Conservation (phyloP, 305 asterid genomes). For the Rubia occidens region DNA sequence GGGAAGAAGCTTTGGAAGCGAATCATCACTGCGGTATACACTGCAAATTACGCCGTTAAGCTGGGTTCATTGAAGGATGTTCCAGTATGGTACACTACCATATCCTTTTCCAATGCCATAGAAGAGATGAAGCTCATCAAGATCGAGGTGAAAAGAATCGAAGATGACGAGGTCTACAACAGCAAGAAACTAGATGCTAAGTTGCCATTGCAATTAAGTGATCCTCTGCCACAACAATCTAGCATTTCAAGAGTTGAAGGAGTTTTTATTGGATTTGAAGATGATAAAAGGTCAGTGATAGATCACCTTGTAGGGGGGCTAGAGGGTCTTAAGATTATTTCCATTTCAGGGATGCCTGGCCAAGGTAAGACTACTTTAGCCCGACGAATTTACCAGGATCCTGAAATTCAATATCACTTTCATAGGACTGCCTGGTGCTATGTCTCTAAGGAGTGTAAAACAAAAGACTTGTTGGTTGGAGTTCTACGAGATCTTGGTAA, state of each 20-base stretch:
- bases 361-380: conserved; percentile 22
- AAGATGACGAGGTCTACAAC: not conserved
- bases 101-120: not conserved
- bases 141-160: not conserved
- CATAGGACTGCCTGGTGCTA: conserved; percentile 11
- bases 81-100: conserved; percentile 5
- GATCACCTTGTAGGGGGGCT: conserved; percentile 18
- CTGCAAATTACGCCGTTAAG: conserved; percentile 15
- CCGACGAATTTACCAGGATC: not conserved
- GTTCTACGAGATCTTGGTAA: not conserved
- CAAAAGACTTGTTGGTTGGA: conserved; percentile 10
- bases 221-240: not conserved
- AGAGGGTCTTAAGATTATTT: conserved; percentile 18
- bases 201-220: too few relatives aligned
- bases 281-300: conserved; percentile 20
- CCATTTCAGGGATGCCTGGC: conserved; percentile 26
- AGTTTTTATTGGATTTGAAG: conserved; percentile 23
- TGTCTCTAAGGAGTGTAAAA: conserved; percentile 13
- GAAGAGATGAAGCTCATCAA: not conserved
- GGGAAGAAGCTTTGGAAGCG: conserved; percentile 2
- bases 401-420: conserved; percentile 1
- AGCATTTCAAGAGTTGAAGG: not conserved
- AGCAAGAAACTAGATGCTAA: too few relatives aligned
- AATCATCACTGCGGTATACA: conserved; percentile 11
- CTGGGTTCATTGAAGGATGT: not conserved